Percentiles rank a stretch among this genome's conserved stretches.
These are phyloP conservation scores for Acmispon strigosus DNA, from an alignment of 306 rosid genomes.

Conservation along the genomic window DNA sequence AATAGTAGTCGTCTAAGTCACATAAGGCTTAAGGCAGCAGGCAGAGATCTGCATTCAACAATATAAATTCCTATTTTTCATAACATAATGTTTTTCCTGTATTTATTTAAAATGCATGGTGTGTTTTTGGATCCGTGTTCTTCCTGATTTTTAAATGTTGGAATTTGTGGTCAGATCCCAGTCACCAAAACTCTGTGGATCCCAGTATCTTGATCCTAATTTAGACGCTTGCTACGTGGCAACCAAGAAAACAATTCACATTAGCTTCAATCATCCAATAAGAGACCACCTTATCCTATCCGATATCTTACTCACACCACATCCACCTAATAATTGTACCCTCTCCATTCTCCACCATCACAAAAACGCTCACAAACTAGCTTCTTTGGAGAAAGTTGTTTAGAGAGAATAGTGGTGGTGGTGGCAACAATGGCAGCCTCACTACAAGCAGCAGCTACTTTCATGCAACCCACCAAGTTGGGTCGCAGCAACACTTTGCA, in stretches of 20 bases:
- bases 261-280: slow-evolving; percentile 54
- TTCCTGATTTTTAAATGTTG: not conserved
- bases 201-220: slow-evolving; percentile 37
- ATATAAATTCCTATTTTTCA: not conserved
- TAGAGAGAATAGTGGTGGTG: not conserved
- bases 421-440: slow-evolving; percentile 78
- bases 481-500: slow-evolving; percentile 36
- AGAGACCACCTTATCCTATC: slow-evolving; percentile 77
- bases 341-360: slow-evolving; percentile 11
- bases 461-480: slow-evolving; percentile 76
- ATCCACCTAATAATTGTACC: slow-evolving; percentile 39
- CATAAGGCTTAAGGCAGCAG: too few species aligned
- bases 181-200: not conserved
- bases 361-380: slow-evolving; percentile 24
- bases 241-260: not conserved
- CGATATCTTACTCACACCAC: slow-evolving; percentile 48
- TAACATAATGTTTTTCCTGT: not conserved
- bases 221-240: slow-evolving; percentile 47
- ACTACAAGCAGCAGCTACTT: slow-evolving; percentile 86
- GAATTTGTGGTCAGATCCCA: not conserved
- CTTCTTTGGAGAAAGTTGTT: not conserved
- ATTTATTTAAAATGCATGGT: not conserved
- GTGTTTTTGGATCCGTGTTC: not conserved
- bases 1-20: too few species aligned
- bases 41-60: too few species aligned